Percentiles rank a stretch among this genome's conserved stretches.
These are phyloP conservation scores for Pleurotus giganteus DNA, from an alignment of 768 basidiomycete genomes.

Conservation along the genomic window DNA sequence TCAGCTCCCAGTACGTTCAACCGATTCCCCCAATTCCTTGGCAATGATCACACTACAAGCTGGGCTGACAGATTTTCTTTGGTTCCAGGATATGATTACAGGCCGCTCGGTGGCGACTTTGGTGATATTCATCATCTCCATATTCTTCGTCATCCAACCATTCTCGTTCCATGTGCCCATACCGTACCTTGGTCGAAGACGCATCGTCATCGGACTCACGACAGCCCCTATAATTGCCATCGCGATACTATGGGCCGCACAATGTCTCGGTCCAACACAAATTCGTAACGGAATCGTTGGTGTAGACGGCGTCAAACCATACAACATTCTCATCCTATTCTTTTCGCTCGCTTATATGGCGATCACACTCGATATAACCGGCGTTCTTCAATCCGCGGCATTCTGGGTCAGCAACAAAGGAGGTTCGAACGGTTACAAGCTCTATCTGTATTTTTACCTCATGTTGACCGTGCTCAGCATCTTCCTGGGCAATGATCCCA, in stretches of 20 bases:
- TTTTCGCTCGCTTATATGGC: conserved; percentile 92
- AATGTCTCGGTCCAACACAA: conserved; percentile 36
- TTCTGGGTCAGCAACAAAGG: conserved; percentile 86
- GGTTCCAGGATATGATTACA: conserved; percentile 28
- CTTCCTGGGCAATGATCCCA: conserved; percentile 90
- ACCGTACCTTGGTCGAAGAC: conserved; percentile 21
- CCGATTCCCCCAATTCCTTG: too few relatives aligned
- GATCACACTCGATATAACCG: conserved; percentile 87
- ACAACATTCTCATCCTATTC: conserved; percentile 92
- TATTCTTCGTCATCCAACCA: conserved; percentile 43
- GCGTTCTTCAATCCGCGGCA: conserved; percentile 81
- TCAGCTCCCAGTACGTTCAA: too few relatives aligned
- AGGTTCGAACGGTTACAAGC: conserved; percentile 64
- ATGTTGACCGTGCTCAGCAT: conserved; percentile 79
- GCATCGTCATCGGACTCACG: conserved; percentile 28
- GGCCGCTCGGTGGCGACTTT: conserved; percentile 45
- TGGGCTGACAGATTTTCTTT: neutral
- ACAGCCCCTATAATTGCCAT: conserved; percentile 51
- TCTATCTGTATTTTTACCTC: conserved; percentile 80
- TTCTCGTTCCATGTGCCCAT: conserved; percentile 31
- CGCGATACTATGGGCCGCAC: conserved; percentile 46
- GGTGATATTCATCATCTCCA: conserved; percentile 46
- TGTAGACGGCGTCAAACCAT: conserved; percentile 74
- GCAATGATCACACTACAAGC: too few relatives aligned
- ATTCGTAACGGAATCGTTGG: conserved; percentile 15